Conservation (phyloP, 2,329 filamentous ascomycete species). For the Alternaria tenuissima region DNA sequence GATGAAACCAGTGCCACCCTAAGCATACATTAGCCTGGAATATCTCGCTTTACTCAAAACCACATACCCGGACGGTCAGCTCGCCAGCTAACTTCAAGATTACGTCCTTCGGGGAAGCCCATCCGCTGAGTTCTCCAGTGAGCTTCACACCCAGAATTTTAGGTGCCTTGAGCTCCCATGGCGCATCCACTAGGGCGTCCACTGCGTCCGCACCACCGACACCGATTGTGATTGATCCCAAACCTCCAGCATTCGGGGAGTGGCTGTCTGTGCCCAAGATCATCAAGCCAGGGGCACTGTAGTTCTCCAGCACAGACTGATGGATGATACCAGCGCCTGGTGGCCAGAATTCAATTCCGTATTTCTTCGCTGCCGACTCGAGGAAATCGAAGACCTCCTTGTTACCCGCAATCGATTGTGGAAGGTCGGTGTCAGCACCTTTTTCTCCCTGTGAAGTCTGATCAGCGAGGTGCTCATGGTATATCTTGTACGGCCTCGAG, state of each 20-base stretch:
- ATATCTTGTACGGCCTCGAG: neutral
- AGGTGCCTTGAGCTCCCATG: constrained; percentile 97
- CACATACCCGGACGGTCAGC: constrained; percentile 77
- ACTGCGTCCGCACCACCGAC: constrained; percentile 97
- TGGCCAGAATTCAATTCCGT: constrained; percentile 57
- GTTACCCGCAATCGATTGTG: constrained; percentile 86
- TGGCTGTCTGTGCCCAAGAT: constrained; percentile 99
- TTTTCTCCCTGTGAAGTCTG: constrained; percentile 61
- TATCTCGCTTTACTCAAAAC: neutral
- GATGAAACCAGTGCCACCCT: constrained; percentile 90
- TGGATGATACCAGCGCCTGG: constrained; percentile 67
- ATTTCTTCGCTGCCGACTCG: constrained; percentile 74
- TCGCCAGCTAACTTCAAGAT: constrained; percentile 89
- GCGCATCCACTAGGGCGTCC: constrained; percentile 92
- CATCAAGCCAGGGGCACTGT: constrained; percentile 95
- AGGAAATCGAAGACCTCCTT: constrained; percentile 98
- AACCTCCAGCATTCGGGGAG: constrained; percentile 94
- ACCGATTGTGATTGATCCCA: constrained; percentile 93
- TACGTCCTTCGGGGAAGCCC: constrained; percentile 94
- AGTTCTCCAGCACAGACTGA: constrained; percentile 97
- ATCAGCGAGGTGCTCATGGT: neutral
- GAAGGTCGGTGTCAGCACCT: constrained; percentile 85
- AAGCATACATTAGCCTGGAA: constrained; percentile 21
- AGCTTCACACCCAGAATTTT: constrained; percentile 87
- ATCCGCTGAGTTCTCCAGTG: constrained; percentile 83